These are phyloP conservation scores for Echinochloa phyllopogon DNA, from an alignment of 176 grass and related monocot genomes.

Conservation along the genomic window DNA sequence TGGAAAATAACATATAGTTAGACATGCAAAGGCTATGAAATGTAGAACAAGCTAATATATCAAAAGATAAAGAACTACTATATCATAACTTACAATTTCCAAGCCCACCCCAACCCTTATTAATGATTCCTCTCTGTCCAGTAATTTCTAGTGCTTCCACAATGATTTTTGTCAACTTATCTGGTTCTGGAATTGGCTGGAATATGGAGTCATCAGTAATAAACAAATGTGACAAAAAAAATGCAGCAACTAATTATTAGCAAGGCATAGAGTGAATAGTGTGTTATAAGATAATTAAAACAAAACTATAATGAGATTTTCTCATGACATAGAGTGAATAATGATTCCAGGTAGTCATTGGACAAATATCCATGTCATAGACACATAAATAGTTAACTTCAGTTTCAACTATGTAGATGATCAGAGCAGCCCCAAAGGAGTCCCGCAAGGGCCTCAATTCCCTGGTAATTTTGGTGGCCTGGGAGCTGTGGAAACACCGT, in stretches of 20 bases:
- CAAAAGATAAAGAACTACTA: constrained; percentile 19
- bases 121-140: constrained; percentile 68
- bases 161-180: constrained; percentile 61
- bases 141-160: constrained; percentile 61
- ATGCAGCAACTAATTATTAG: neutral
- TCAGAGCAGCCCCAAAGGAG: too few relatives aligned
- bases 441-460: too few relatives aligned
- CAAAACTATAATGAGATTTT: neutral
- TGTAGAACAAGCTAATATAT: neutral
- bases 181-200: constrained; percentile 64
- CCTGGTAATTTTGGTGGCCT: too few relatives aligned
- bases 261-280: neutral
- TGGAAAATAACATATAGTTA: constrained; percentile 40
- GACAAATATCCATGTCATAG: neutral
- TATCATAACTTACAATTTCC: constrained; percentile 57
- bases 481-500: too few relatives aligned
- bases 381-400: neutral
- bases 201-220: neutral
- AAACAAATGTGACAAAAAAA: neutral
- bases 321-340: neutral
- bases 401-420: neutral
- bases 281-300: neutral
- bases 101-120: constrained; percentile 69
- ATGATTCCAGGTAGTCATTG: neutral
- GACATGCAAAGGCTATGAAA: constrained; percentile 9